phyloP scores from a whole-genome alignment of 495 filamentous ascomycete genomes.

The Bryoglossum gracile region DNA sequence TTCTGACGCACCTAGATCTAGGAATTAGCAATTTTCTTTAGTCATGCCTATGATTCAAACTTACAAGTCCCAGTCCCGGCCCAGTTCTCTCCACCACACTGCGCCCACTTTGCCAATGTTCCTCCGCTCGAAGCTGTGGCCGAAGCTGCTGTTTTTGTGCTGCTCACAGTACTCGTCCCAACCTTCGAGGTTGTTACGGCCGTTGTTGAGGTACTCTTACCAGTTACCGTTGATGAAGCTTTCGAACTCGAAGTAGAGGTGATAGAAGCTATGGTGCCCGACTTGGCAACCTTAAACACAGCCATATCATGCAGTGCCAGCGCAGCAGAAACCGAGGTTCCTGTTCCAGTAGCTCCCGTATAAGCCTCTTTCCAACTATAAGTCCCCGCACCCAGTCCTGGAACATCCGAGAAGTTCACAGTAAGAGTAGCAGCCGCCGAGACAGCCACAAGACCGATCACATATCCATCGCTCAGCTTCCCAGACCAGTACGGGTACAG shows the following conservation, averaged over 20 bases:
- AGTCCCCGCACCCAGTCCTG: constrained; percentile 37
- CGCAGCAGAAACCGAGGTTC: constrained; percentile 23
- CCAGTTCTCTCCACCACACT: not conserved
- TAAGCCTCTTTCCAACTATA: constrained; percentile 47
- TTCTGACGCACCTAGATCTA: too few species aligned
- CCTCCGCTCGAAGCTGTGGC: not conserved
- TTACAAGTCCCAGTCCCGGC: not conserved
- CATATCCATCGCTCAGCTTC: constrained; percentile 1
- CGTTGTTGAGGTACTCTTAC: not conserved
- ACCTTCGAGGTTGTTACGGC: not conserved
- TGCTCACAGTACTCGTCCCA: not conserved
- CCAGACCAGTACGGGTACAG: constrained; percentile 13
- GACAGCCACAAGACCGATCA: constrained; percentile 28
- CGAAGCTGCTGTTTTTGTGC: not conserved
- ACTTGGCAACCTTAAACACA: constrained; percentile 24
- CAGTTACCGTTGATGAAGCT: not conserved
- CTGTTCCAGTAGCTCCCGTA: constrained; percentile 34
- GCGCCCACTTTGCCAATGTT: not conserved
- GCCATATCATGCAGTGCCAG: constrained; percentile 44
- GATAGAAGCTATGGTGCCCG: not conserved
- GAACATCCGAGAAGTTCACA: constrained; percentile 37
- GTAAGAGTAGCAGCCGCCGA: constrained; percentile 1
- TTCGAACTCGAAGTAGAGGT: too few species aligned
- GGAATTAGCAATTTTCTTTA: too few species aligned
- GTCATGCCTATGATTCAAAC: too few species aligned